These are phyloP conservation scores for Aspergillus bridgeri DNA, from an alignment of 495 filamentous ascomycete genomes.

Conservation along the genomic window DNA sequence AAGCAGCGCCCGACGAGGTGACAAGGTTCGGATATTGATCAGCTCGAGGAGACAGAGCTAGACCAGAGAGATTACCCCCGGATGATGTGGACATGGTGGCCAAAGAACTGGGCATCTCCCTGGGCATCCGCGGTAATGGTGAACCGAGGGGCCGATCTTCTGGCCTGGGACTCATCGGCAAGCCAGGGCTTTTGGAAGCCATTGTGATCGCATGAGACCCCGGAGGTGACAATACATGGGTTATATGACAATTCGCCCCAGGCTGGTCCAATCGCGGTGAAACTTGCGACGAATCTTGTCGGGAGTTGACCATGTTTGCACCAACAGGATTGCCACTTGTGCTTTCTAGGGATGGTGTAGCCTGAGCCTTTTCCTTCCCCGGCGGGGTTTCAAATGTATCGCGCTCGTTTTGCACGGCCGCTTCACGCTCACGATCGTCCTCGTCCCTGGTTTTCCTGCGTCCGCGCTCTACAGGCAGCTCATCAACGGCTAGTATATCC, in stretches of 20 bases:
- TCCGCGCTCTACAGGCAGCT: conserved; percentile 63
- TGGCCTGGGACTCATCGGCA: conserved; percentile 89
- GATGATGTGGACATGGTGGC: conserved; percentile 68
- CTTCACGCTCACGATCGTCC: conserved; percentile 77
- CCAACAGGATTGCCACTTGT: not conserved
- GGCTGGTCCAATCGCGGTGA: conserved; percentile 15
- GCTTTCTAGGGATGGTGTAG: not conserved
- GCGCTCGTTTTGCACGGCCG: conserved; percentile 57
- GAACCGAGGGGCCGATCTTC: conserved; percentile 68
- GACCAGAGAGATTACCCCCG: conserved; percentile 48
- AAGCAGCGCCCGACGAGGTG: conserved; percentile 6
- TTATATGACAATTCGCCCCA: conserved; percentile 30
- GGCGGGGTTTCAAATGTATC: conserved; percentile 63
- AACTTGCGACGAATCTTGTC: not conserved
- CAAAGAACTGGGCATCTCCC: conserved; percentile 43
- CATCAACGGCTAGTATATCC: conserved; percentile 65
- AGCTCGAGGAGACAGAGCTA: conserved; percentile 70
- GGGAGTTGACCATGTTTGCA: not conserved
- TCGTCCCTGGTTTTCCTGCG: conserved; percentile 83
- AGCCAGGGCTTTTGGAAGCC: conserved; percentile 75
- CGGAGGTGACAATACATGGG: conserved; percentile 16
- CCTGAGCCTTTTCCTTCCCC: conserved; percentile 40
- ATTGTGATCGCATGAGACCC: conserved; percentile 40
- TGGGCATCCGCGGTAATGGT: conserved; percentile 63
- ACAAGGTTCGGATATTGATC: conserved; percentile 64